These are phyloP conservation scores for Paraconiothyrium brasiliense DNA, from an alignment of 2,329 filamentous ascomycete species.

Conservation along the genomic window DNA sequence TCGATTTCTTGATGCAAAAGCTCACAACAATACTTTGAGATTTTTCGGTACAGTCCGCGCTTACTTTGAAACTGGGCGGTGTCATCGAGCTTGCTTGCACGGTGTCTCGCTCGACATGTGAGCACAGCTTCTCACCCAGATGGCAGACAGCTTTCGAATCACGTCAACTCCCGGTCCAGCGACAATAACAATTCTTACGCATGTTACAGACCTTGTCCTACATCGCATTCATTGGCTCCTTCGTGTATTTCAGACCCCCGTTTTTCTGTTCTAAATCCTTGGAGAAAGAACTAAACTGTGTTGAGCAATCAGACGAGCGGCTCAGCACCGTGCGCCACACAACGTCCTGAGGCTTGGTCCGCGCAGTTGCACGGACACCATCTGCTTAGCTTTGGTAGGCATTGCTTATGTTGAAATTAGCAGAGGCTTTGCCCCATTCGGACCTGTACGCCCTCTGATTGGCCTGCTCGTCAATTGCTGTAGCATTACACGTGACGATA, in stretches of 20 bases:
- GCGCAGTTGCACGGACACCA: background rate
- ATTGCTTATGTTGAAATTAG: conserved; percentile 1
- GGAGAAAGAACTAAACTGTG: conserved; percentile 8
- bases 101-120: background rate
- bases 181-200: background rate
- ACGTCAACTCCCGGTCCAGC: background rate
- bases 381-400: conserved; percentile 5
- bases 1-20: no score
- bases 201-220: background rate
- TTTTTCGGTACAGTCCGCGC: no score
- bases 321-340: conserved; percentile 8
- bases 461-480: conserved; percentile 21
- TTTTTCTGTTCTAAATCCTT: background rate
- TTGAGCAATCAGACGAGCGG: conserved; percentile 15
- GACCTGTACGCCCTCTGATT: conserved; percentile 17
- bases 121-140: background rate
- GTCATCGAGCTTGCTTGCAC: background rate
- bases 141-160: background rate
- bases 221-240: background rate
- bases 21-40: no score
- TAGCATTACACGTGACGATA: background rate
- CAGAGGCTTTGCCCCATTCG: conserved; percentile 9
- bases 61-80: no score
- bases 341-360: conserved; percentile 7
- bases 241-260: background rate